phyloP scores from a whole-genome alignment of 257 asterid genomes.

The Przewalskia tangutica region DNA sequence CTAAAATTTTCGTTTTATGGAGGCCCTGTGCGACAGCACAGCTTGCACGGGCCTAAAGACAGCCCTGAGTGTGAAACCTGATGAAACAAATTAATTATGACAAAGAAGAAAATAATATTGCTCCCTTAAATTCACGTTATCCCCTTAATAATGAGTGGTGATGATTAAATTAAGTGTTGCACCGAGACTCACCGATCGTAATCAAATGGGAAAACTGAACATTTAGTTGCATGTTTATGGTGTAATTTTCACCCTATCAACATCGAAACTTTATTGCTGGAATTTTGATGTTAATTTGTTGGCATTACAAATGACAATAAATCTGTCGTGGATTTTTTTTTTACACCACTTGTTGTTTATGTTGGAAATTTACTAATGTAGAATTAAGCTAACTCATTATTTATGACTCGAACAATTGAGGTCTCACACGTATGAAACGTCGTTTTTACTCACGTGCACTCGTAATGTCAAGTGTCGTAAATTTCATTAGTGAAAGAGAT shows the following conservation, averaged over 20 bases:
- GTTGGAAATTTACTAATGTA: too few relatives aligned
- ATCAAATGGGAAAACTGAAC: not conserved
- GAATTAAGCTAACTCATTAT: too few relatives aligned
- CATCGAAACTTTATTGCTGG: not conserved
- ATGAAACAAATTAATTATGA: not conserved
- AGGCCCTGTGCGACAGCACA: too few relatives aligned
- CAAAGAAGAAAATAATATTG: not conserved
- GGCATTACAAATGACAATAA: not conserved
- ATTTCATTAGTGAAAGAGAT: too few relatives aligned
- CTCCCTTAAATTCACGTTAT: not conserved
- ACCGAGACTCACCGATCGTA: not conserved
- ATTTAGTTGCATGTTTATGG: not conserved
- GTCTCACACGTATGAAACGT: too few relatives aligned
- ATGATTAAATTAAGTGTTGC: not conserved
- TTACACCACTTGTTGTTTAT: not conserved
- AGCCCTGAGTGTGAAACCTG: too few relatives aligned
- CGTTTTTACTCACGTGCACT: too few relatives aligned
- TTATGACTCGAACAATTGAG: too few relatives aligned
- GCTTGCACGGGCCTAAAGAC: too few relatives aligned
- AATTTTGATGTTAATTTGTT: not conserved
- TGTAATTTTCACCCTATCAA: not conserved
- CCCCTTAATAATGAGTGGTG: not conserved
- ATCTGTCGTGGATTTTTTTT: not conserved
- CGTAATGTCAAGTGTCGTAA: too few relatives aligned
- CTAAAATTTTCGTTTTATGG: too few relatives aligned